Evolutionary conservation across 2,329 filamentous ascomycete species (phyloP), one percentile per base, ranked within the genome.

Genomic region (Ceratocystis alfenasii): DNA sequence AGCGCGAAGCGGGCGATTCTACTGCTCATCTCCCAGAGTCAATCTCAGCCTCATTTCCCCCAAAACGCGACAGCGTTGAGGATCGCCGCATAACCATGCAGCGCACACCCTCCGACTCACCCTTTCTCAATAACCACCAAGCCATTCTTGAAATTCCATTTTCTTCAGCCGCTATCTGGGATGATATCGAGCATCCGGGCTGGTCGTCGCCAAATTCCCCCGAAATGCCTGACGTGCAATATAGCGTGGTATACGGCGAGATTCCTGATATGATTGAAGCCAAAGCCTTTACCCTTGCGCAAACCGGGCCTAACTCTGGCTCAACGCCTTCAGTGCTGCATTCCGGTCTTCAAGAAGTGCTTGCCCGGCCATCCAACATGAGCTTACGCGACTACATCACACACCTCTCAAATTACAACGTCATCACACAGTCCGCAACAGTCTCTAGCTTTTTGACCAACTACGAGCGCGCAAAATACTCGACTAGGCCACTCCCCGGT

Each of bases 211-310:
- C 93, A 5, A 82, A 83, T 36, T 87, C 85, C 0, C 78, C 82
- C 7, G 88, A 94, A 72, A 77, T 94, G 20, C 86, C 90, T 3
- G 85, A 90, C 72, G 76, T 97, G n/a, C 86, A 95, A 69, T 97
- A 95, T 74, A 82, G 81, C 70, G 85, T 85, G 1, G 90, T 99
- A 28, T 80, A 96, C 20, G 81, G 83, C 46, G 93, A 97, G 75
- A 80, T 99, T 28, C 90, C 92, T 1, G 87, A 95, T 72, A 80
- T 97, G 33, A 89, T 97, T 69, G 93, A 97, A 77, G 93, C 90
- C 8, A 93, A 93, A 74, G 93, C 91, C 0, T 84, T 96, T n/a
- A 91, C 89, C 0, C 81, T 96, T 46, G 90, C 88, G 0, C 90
- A 87, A 36, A 78, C 53, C 5, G 66, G 62, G 25, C 61, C 28